phyloP scores from a whole-genome alignment of 257 asterid species.

The Thymus quinquecostatus region DNA sequence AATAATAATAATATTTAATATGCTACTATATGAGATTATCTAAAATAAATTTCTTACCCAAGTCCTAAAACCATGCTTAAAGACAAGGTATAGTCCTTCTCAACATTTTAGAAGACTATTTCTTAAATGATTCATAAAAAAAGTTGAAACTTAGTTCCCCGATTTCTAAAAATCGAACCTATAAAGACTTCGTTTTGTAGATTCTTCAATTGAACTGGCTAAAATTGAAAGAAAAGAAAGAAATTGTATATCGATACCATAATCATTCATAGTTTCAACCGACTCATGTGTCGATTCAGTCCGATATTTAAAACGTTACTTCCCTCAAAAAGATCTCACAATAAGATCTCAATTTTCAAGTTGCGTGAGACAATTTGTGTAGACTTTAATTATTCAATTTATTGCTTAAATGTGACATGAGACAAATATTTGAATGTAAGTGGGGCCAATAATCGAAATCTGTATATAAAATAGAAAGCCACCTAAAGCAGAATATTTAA shows the following conservation, averaged over 20 bases:
- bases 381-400: neutral
- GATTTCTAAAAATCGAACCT: too few species aligned
- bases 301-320: neutral
- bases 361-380: conserved; percentile 12
- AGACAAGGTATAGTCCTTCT: neutral
- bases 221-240: too few species aligned
- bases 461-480: conserved; percentile 5
- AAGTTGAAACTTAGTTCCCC: neutral
- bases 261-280: too few species aligned
- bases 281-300: too few species aligned
- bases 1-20: too few species aligned
- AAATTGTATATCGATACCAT: too few species aligned
- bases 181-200: too few species aligned
- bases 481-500: conserved; percentile 24
- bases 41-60: neutral
- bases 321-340: neutral
- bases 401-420: conserved; percentile 31
- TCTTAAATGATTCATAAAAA: neutral
- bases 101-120: neutral
- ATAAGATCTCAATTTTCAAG: conserved; percentile 3
- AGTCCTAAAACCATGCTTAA: neutral
- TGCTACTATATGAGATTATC: neutral
- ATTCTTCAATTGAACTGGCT: too few species aligned
- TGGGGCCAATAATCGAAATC: conserved; percentile 1
- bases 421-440: conserved; percentile 37